Conservation (phyloP, 1,284 basidiomycete genomes). For the Sparassis latifolia region DNA sequence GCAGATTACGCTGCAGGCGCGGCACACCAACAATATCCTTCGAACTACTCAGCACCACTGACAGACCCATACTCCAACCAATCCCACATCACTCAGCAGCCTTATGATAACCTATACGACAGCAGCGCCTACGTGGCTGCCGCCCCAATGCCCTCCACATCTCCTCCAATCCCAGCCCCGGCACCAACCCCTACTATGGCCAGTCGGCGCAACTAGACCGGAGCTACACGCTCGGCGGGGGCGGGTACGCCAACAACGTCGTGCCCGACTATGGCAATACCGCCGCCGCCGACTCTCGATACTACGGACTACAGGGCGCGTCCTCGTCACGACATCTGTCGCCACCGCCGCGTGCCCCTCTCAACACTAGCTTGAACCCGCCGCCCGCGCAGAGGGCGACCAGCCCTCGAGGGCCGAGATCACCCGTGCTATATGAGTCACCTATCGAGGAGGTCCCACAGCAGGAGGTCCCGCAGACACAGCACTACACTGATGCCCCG, state of each 20-base stretch:
- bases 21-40: constrained; percentile 42
- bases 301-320: constrained; percentile 15
- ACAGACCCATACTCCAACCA: constrained; percentile 44
- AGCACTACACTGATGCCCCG: constrained; percentile 45
- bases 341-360: constrained; percentile 14
- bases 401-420: constrained; percentile 16
- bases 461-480: constrained; percentile 16
- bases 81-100: constrained; percentile 22
- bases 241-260: constrained; percentile 44
- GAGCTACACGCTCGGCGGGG: constrained; percentile 51
- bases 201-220: constrained; percentile 33
- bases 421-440: constrained; percentile 14
- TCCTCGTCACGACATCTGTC: constrained; percentile 15
- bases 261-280: constrained; percentile 28
- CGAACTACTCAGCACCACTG: constrained; percentile 33
- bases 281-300: constrained; percentile 8
- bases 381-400: constrained; percentile 9
- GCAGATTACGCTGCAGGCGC: constrained; percentile 45
- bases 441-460: constrained; percentile 9
- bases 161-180: constrained; percentile 13
- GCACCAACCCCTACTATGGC: constrained; percentile 19
- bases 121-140: constrained; percentile 21
- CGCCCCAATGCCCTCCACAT: constrained; percentile 9
- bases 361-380: constrained; percentile 13
- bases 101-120: constrained; percentile 37